Conservation (phyloP, 2,329 filamentous ascomycete species). For the Huntiella savannae region DNA sequence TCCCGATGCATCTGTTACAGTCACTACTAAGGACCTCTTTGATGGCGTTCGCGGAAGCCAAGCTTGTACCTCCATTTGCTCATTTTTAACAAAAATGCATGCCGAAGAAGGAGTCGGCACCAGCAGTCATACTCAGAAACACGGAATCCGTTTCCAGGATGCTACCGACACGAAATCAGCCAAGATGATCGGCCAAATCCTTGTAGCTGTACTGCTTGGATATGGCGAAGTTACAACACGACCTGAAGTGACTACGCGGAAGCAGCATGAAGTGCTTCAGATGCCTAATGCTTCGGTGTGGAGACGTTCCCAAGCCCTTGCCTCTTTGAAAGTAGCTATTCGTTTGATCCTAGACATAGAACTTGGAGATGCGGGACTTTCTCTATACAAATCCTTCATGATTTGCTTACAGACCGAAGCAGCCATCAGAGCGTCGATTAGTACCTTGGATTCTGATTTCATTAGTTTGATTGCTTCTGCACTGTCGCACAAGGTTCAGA, state of each 20-base stretch:
- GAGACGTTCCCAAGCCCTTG: constrained; percentile 34
- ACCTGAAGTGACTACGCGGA: constrained; percentile 27
- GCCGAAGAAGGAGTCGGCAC: constrained; percentile 12
- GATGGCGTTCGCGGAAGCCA: too few species aligned
- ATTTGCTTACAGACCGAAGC: constrained; percentile 20
- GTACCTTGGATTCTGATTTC: too few species aligned
- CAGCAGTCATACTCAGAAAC: constrained; percentile 19
- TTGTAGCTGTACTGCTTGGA: constrained; percentile 22
- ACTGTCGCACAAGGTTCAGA: too few species aligned
- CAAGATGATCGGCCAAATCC: constrained; percentile 30
- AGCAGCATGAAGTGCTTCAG: constrained; percentile 34
- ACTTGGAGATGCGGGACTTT: background rate
- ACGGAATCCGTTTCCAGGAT: constrained; percentile 19
- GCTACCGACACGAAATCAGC: constrained; percentile 31
- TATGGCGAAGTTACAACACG: constrained; percentile 16
- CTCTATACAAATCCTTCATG: constrained; percentile 33
- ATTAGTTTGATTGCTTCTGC: too few species aligned
- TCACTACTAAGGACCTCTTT: too few species aligned
- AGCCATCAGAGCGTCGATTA: too few species aligned
- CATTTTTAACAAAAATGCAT: constrained; percentile 17
- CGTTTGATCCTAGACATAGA: constrained; percentile 18
- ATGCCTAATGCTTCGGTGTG: constrained; percentile 20
- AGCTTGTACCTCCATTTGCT: too few species aligned
- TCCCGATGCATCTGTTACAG: constrained; percentile 13
- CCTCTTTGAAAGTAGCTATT: constrained; percentile 32